Base-by-base conservation (phyloP, 2,329 filamentous ascomycete genomes). In the Elsinoe ampelina region DNA sequence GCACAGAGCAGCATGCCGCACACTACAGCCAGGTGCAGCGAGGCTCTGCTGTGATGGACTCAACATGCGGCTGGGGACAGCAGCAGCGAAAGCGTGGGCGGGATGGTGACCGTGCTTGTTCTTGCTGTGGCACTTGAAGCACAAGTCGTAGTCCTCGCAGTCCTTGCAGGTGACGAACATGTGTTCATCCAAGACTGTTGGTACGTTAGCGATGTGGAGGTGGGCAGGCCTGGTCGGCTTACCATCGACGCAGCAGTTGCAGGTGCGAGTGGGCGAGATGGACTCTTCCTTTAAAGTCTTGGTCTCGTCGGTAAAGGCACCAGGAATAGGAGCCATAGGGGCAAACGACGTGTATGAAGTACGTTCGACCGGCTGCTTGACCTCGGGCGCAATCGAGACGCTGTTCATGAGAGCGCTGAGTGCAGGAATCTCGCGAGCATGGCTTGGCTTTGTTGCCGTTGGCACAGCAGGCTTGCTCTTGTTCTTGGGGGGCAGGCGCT, bases 121-220 rank as follows among this genome's bases (percentile, higher is more conserved):
- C 61, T 77, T 79, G 54, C 81, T 72, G 64, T 95, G 89, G 76
- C 93, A 98, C 39, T 75, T 69, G 65, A 91, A 80, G 80, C 93
- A 98, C 36, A 98, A 80, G 67, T 98, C 93, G 69, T 85, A 97
- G 72, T 98, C 93, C 13, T 88, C 85, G 70, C 93, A 98, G 17
- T 79, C 73, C 6, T 76, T 79, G 78, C 93, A 98, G 66, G 91
- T 90, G 54, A 97, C 81, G 66, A 97, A 95, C 61, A 89, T 80
- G 22, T 79, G 74, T 68, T 95, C 90, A 6, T 83, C 80, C 56
- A 90, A 78, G 7, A 68, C 61, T 45, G 20, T 11, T 50, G 34
- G 54, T 42, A 13, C 2, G 12, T 58, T 48, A 47, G 47, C 35
- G 38, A 41, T 38, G 41, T 17, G 32, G 12, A 36, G 20, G 22